These are phyloP conservation scores for Trypanosoma melophagium DNA, from an alignment of 208 protist species.

Conservation along the genomic window DNA sequence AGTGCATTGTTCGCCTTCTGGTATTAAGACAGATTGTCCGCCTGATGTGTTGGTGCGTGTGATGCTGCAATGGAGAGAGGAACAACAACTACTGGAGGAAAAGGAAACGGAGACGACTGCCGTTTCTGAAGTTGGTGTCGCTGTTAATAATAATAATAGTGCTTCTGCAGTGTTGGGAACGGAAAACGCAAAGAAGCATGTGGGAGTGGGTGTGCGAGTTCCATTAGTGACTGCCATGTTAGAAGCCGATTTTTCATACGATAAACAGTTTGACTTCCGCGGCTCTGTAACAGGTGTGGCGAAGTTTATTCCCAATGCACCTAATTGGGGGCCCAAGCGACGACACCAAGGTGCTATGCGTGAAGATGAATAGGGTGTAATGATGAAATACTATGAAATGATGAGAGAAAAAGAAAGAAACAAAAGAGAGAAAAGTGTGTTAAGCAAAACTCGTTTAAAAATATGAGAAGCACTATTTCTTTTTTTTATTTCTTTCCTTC, in stretches of 20 bases:
- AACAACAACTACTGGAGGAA: slow-evolving; percentile 6
- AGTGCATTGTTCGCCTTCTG: slow-evolving; percentile 86
- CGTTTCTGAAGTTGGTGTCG: not conserved
- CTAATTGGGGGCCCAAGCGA: slow-evolving; percentile 84
- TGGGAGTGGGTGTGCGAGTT: not conserved
- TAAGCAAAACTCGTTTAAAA: too few relatives aligned
- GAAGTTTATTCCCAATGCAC: slow-evolving; percentile 90
- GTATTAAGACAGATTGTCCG: slow-evolving; percentile 93
- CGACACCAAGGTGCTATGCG: slow-evolving; percentile 69
- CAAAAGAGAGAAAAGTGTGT: not conserved
- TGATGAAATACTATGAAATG: not conserved
- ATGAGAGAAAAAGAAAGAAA: slow-evolving; percentile 2
- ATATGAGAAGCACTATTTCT: not conserved
- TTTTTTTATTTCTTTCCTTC: slow-evolving; percentile 7
- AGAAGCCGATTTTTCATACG: slow-evolving; percentile 76
- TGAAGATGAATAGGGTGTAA: slow-evolving; percentile 24
- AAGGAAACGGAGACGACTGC: not conserved
- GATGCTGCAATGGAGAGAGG: slow-evolving; percentile 77
- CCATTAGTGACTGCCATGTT: slow-evolving; percentile 44
- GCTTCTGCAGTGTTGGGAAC: slow-evolving; percentile 1
- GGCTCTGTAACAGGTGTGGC: slow-evolving; percentile 63
- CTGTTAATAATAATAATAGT: slow-evolving; percentile 1
- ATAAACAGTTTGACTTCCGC: slow-evolving; percentile 76
- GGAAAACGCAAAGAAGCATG: slow-evolving; percentile 9
- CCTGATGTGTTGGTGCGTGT: slow-evolving; percentile 79